A percentile compares a stretch with the other conserved stretches of the same genome.
These are phyloP conservation scores for Aureobasidium sp. DNA, from an alignment of 2,329 filamentous ascomycete genomes.

Conservation along the genomic window DNA sequence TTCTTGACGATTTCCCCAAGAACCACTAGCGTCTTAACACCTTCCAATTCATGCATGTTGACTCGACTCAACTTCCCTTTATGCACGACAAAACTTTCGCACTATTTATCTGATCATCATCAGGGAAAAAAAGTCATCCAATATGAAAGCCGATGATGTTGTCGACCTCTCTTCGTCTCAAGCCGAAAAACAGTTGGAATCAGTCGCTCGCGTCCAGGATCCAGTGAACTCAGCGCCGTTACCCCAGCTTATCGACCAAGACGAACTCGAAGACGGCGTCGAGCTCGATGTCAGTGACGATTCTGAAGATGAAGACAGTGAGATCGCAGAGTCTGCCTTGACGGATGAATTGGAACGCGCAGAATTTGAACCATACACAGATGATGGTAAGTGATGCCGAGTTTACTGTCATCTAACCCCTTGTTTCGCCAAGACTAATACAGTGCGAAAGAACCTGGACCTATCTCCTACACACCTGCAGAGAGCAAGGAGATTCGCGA, in stretches of 20 bases:
- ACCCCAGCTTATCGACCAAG: not conserved
- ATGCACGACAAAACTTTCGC: not conserved
- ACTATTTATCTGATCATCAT: not conserved
- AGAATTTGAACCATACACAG: slow-evolving; percentile 12
- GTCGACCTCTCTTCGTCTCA: not conserved
- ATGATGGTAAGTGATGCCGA: slow-evolving; percentile 7
- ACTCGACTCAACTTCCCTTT: slow-evolving; percentile 5
- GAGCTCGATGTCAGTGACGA: not conserved
- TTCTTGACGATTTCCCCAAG: not conserved
- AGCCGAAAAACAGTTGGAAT: not conserved
- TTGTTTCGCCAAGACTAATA: not conserved
- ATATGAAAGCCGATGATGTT: not conserved
- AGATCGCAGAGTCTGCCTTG: not conserved
- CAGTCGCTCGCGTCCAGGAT: slow-evolving; percentile 6
- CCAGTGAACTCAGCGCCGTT: not conserved
- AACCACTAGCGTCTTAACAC: slow-evolving; percentile 1
- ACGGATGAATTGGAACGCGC: slow-evolving; percentile 13
- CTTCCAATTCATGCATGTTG: slow-evolving; percentile 1
- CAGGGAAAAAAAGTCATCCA: not conserved
- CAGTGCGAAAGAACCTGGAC: slow-evolving; percentile 1
- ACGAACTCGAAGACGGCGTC: not conserved
- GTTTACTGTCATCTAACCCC: not conserved
- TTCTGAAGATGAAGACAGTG: not conserved
- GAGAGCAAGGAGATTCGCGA: slow-evolving; percentile 13
- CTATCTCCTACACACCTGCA: slow-evolving; percentile 11